Conservation (phyloP, 176 grass and related monocot species). For the Oryza australiensis region DNA sequence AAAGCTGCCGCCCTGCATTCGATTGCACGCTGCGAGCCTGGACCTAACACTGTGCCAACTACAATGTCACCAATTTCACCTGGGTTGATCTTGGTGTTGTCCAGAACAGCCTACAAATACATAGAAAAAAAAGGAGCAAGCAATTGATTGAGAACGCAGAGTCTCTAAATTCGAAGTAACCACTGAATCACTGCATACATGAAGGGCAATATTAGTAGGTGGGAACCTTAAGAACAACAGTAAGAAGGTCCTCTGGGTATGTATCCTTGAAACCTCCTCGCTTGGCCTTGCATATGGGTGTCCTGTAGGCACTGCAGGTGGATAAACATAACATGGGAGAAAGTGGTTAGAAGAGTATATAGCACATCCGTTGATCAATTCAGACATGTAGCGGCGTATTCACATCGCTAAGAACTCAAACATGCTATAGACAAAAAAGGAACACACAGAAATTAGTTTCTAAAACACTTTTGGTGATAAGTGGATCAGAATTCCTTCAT, state of each 20-base stretch:
- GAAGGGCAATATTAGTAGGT: neutral
- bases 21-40: conserved; percentile 75
- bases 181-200: neutral
- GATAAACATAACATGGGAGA: neutral
- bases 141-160: neutral
- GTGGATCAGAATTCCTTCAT: neutral
- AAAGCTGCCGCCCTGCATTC: conserved; percentile 96
- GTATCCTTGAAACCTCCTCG: conserved; percentile 92
- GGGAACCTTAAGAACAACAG: conserved; percentile 86
- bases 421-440: neutral
- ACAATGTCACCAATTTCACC: conserved; percentile 83
- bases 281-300: conserved; percentile 94
- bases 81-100: conserved; percentile 83
- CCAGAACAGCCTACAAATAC: conserved; percentile 62
- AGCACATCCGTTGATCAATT: neutral
- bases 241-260: conserved; percentile 87
- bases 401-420: neutral
- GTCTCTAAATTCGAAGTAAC: neutral
- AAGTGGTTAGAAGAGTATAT: neutral
- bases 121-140: neutral
- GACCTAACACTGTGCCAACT: conserved; percentile 82
- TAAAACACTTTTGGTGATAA: neutral
- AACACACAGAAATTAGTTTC: neutral
- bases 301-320: conserved; percentile 77
- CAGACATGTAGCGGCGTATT: neutral